Evolutionary conservation across 2,329 filamentous ascomycete species (phyloP).

Genomic region (Trichoderma afroharzianum): DNA sequence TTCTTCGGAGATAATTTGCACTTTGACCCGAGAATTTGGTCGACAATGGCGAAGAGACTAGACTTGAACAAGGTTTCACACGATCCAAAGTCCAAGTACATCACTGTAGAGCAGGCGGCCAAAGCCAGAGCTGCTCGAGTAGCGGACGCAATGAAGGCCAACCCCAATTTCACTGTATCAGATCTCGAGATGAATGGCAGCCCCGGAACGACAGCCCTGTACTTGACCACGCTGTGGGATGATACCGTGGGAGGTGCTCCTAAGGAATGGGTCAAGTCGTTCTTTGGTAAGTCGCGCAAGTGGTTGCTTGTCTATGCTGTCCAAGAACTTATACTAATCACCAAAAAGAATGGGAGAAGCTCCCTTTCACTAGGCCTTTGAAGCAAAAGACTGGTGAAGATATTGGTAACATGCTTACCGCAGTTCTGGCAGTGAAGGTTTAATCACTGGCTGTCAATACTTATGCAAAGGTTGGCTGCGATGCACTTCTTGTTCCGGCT

Average conservation of each 20-base stretch:
- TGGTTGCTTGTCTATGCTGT: background rate
- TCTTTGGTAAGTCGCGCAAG: background rate
- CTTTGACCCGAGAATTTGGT: background rate
- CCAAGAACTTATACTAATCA: background rate
- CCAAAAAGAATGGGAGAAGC: background rate
- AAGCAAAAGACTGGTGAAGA: background rate
- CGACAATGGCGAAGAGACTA: background rate
- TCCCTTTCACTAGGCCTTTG: background rate
- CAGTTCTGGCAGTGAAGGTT: background rate
- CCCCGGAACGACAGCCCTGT: background rate
- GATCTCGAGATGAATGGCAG: background rate
- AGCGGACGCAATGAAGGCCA: background rate
- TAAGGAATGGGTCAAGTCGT: slow-evolving; percentile 1
- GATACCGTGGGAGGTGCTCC: background rate
- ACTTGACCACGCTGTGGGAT: background rate
- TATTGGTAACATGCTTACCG: background rate
- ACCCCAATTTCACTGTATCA: background rate
- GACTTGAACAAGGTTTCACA: background rate
- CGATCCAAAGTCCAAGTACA: background rate
- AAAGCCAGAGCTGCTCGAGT: slow-evolving; percentile 3
- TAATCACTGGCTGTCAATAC: background rate
- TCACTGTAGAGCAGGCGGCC: slow-evolving; percentile 3
- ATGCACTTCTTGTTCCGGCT: background rate
- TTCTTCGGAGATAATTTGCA: background rate
- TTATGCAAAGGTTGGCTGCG: background rate